Evolutionary conservation across 164 flowering plant genomes (phyloP).

Genomic region (Aristolochia fimbriata): DNA sequence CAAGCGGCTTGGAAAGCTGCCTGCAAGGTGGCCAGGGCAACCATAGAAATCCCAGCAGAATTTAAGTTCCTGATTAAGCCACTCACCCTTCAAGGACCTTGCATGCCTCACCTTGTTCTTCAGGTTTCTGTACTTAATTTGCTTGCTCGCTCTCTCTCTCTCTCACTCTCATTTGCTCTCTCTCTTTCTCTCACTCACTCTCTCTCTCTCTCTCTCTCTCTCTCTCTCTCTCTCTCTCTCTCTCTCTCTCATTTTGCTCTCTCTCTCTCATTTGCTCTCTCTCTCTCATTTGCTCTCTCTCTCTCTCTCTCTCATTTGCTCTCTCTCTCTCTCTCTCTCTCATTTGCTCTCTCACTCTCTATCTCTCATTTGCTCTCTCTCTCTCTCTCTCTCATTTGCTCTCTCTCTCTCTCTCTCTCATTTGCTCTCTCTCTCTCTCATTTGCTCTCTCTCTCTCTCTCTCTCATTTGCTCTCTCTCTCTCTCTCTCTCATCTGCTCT

Average conservation of each 20-base stretch:
- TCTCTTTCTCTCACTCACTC: neutral
- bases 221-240: too few species aligned
- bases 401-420: too few species aligned
- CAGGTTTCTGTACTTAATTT: constrained; percentile 31
- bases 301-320: neutral
- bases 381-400: neutral
- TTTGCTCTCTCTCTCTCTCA: neutral
- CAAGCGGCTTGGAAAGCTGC: constrained; percentile 74
- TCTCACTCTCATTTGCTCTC: neutral
- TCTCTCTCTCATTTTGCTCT: neutral
- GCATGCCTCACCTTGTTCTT: constrained; percentile 57
- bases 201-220: neutral
- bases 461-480: neutral
- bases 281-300: neutral
- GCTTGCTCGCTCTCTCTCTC: too few species aligned
- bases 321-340: constrained; percentile 1
- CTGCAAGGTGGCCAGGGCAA: constrained; percentile 44
- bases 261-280: too few species aligned
- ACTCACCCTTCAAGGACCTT: constrained; percentile 69
- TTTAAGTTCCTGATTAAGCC: constrained; percentile 55
- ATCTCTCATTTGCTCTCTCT: neutral
- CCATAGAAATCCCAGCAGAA: constrained; percentile 44
- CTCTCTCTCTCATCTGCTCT: too few species aligned
- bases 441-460: neutral
- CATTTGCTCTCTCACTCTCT: neutral